Evolutionary conservation across 169 alveolate species (phyloP).

Genomic region (Perkinsus chesapeaki): DNA sequence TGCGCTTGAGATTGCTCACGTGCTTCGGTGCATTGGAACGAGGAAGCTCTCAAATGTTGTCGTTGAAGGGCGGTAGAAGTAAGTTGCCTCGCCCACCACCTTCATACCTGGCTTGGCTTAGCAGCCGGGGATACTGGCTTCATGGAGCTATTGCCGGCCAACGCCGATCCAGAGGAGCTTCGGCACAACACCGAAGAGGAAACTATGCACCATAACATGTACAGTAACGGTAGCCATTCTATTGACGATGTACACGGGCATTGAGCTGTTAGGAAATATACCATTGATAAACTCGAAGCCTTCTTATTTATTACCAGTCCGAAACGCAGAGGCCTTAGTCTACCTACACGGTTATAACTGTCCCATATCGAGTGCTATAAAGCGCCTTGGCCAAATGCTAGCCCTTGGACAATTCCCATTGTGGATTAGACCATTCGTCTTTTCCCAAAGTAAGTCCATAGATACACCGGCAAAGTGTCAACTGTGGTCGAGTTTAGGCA

Average conservation of each 20-base stretch:
- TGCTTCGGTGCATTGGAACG: background rate
- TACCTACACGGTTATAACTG: slow-evolving; percentile 33
- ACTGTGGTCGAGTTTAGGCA: background rate
- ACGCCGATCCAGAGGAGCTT: background rate
- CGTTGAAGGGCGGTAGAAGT: background rate
- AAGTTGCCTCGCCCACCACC: background rate
- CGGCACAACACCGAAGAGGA: background rate
- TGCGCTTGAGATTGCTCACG: background rate
- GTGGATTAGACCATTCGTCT: slow-evolving; percentile 31
- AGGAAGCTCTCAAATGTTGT: background rate
- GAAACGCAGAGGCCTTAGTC: slow-evolving; percentile 29
- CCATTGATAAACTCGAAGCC: background rate
- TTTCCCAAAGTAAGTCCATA: slow-evolving; percentile 26
- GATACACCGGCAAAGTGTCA: background rate
- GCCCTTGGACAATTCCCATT: slow-evolving; percentile 37
- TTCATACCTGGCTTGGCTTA: background rate
- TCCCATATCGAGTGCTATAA: slow-evolving; percentile 24
- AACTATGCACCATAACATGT: background rate
- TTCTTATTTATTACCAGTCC: background rate
- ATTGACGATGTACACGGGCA: background rate
- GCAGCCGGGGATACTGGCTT: background rate
- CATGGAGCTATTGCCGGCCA: background rate
- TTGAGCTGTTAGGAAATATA: background rate
- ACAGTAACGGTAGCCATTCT: background rate
- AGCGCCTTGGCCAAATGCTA: slow-evolving; percentile 36